Conservation (phyloP, 371 early-diverging fungal genomes). For the Actinomucor elegans region DNA sequence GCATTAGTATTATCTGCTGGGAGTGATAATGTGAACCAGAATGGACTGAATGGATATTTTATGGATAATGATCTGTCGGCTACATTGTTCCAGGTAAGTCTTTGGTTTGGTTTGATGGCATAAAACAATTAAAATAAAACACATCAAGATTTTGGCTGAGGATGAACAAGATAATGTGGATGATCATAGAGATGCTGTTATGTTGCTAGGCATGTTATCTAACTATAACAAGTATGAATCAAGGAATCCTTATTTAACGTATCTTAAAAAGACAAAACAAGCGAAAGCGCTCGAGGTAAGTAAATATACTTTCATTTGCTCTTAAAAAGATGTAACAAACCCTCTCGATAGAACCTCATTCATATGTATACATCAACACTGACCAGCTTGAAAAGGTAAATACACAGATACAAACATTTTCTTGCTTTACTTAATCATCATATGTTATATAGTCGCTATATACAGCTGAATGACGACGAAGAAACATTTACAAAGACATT, state of each 20-base stretch:
- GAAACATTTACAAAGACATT: conserved; percentile 43
- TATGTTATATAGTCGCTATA: conserved; percentile 32
- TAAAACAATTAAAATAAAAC: no score
- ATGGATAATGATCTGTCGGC: conserved; percentile 49
- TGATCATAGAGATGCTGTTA: conserved; percentile 29
- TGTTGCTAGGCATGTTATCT: conserved; percentile 48
- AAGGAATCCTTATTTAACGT: conserved; percentile 42
- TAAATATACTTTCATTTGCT: no score
- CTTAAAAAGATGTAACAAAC: not conserved
- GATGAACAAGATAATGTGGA: conserved; percentile 1
- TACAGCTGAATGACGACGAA: conserved; percentile 48
- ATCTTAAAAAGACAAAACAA: not conserved
- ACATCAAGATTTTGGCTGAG: not conserved
- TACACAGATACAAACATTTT: not conserved
- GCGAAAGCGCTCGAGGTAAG: conserved; percentile 21
- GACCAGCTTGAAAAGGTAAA: conserved; percentile 39
- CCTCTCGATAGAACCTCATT: conserved; percentile 31
- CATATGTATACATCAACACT: conserved; percentile 25
- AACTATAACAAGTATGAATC: conserved; percentile 61
- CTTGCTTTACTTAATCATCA: no score
- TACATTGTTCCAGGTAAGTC: conserved; percentile 42
- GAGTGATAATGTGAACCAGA: conserved; percentile 62
- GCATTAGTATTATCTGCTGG: conserved; percentile 50
- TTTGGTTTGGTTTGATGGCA: not conserved
- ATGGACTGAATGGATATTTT: conserved; percentile 58